A percentile compares a stretch with the other conserved stretches of the same genome.
Conservation (phyloP, 2,329 filamentous ascomycete genomes). For the Penicillium olsonii region DNA sequence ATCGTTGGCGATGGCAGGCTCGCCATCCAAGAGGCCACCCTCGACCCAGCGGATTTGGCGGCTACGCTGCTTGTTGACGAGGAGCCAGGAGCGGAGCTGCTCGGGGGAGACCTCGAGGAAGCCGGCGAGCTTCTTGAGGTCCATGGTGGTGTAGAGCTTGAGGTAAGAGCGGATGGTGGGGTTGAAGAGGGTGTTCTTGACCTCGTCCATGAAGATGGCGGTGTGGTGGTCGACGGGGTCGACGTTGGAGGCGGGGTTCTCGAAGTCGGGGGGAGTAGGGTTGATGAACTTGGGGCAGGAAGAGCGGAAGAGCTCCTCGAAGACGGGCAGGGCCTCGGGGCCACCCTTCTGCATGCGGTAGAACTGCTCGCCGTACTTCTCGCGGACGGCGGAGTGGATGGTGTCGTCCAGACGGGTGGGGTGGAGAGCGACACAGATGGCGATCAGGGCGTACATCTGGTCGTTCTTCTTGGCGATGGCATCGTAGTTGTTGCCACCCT, state of each 20-base stretch:
- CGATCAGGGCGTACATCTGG: constrained; percentile 98
- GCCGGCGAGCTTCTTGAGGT: constrained; percentile 93
- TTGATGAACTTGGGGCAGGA: constrained; percentile 99
- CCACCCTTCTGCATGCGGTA: constrained; percentile 94
- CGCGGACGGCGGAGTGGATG: constrained; percentile 94
- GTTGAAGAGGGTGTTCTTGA: constrained; percentile 98
- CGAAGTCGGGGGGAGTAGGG: constrained; percentile 94
- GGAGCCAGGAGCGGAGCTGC: constrained; percentile 86
- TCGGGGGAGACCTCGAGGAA: constrained; percentile 98
- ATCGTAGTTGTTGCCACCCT: constrained; percentile 86
- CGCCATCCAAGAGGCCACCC: constrained; percentile 85
- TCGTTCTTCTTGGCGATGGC: constrained; percentile 99
- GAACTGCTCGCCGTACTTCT: constrained; percentile 99
- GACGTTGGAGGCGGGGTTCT: constrained; percentile 92
- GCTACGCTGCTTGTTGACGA: constrained; percentile 98
- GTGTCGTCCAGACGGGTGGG: constrained; percentile 97
- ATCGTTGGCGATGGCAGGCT: constrained; percentile 89
- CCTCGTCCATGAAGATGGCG: constrained; percentile 98
- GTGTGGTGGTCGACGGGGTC: constrained; percentile 98
- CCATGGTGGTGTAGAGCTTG: constrained; percentile 99
- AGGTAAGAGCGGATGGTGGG: constrained; percentile 98
- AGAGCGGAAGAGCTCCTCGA: constrained; percentile 95
- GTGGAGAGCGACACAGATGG: constrained; percentile 98
- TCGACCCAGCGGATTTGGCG: constrained; percentile 94
- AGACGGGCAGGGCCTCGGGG: constrained; percentile 90